Conservation (phyloP, 148 eudicot genomes). For the Drosera capensis region DNA sequence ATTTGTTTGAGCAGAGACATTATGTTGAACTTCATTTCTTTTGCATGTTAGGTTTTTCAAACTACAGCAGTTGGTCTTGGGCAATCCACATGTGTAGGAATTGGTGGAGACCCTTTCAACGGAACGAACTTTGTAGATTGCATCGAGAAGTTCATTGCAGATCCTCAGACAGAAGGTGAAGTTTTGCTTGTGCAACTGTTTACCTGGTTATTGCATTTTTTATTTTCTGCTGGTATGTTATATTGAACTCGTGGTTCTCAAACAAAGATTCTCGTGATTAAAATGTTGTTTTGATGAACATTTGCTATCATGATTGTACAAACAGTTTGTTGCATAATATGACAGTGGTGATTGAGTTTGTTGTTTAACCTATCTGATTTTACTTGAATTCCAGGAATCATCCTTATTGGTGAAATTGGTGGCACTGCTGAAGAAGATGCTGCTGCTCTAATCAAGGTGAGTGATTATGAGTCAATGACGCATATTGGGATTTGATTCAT, state of each 20-base stretch:
- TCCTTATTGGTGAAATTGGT: slow-evolving; percentile 91
- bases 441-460: slow-evolving; percentile 78
- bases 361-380: too few species aligned
- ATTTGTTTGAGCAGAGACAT: background rate
- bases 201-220: background rate
- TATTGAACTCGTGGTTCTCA: background rate
- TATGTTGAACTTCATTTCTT: background rate
- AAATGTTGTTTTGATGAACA: too few species aligned
- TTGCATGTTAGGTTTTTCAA: slow-evolving; percentile 66
- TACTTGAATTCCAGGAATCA: slow-evolving; percentile 32
- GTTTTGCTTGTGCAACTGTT: background rate
- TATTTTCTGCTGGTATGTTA: background rate
- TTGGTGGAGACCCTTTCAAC: slow-evolving; percentile 99
- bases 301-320: too few species aligned
- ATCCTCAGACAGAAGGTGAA: slow-evolving; percentile 96
- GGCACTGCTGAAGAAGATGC: slow-evolving; percentile 98
- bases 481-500: background rate
- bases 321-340: too few species aligned
- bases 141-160: slow-evolving; percentile 77
- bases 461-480: background rate
- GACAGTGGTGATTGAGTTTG: background rate
- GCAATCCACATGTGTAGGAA: slow-evolving; percentile 95
- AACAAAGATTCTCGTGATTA: background rate
- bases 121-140: slow-evolving; percentile 99
- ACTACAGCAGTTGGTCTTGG: slow-evolving; percentile 97